Evolutionary conservation across 2,329 filamentous ascomycete genomes (phyloP), one percentile per base, ranked within the genome.

Genomic region (Zasmidium angulare): DNA sequence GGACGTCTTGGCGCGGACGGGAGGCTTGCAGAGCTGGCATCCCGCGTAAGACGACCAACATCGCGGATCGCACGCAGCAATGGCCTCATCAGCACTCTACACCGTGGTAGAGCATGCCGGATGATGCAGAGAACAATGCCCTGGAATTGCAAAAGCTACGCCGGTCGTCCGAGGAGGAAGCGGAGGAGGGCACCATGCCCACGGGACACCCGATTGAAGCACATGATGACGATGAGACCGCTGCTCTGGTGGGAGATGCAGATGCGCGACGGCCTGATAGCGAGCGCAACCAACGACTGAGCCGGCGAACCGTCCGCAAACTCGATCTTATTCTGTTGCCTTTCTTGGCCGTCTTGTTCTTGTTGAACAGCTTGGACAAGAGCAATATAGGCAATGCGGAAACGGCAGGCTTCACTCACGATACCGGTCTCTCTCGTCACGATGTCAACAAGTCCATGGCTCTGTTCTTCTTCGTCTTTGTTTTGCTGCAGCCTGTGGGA

Each of bases 391-490:
- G 81, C 56, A 83, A 82, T 71, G 81, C 81, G 12, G 81, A 83
- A 60, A 82, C 80, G 6, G 84, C 84, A 22, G 82, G 88, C 62
- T 86, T 86, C 68, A 86, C 83, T 0, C 69, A 72, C 46, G 82
- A 86, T 63, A 79, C 83, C 23, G 83, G 82, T 0, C 74, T 84
- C 1, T 71, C 72, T 2, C 76, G 77, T n/a, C 73, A 74, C 40
- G 83, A 85, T 65, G 70, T 86, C 56, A 85, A 86, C 64, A 77
- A 78, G 3, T 81, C 83, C 2, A 79, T 85, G 10, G 81, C 82
- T 21, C 76, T 81, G 54, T 86, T 86, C 76, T 86, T 84, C 67
- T 77, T 79, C 63, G 82, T 82, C 58, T 86, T 86, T 65, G 83
- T 86, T n/a, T 65, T 80, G 0, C 74, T 86, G 12, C 84, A 86